Percentiles rank a stretch among this genome's conserved stretches.
These are phyloP conservation scores for Lecanicillium sp. DNA, from an alignment of 2,329 filamentous ascomycete genomes.

Conservation along the genomic window DNA sequence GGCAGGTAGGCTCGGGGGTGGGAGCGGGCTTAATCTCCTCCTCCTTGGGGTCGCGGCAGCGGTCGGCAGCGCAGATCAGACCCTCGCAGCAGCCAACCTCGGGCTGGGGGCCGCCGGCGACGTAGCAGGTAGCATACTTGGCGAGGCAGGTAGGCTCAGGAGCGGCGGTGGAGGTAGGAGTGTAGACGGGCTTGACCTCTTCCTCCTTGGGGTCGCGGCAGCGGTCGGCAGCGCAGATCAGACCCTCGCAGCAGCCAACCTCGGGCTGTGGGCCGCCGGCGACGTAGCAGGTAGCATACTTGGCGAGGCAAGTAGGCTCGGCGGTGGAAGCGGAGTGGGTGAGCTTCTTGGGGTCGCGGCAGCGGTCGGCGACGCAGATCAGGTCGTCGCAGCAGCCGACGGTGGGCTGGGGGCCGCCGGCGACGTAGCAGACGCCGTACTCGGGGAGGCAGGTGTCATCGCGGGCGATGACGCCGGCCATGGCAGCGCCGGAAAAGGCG, in stretches of 20 bases:
- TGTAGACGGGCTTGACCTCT: background rate
- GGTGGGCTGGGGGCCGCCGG: background rate
- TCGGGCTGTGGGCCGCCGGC: background rate
- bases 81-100: slow-evolving; percentile 1
- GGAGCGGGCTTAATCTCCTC: background rate
- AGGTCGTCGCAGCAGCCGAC: background rate
- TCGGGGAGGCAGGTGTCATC: slow-evolving; percentile 1
- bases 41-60: slow-evolving; percentile 1
- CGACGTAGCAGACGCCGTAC: slow-evolving; percentile 7
- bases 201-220: slow-evolving; percentile 1
- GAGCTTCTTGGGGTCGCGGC: background rate
- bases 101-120: background rate
- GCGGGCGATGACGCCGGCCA: background rate
- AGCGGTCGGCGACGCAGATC: slow-evolving; percentile 1
- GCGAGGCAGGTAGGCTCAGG: slow-evolving; percentile 1
- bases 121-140: slow-evolving; percentile 6
- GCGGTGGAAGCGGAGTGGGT: background rate
- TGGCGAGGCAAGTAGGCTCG: slow-evolving; percentile 3
- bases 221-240: slow-evolving; percentile 2
- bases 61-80: slow-evolving; percentile 1
- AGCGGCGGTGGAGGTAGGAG: background rate
- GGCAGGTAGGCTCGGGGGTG: background rate
- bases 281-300: slow-evolving; percentile 3
- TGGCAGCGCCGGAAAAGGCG: slow-evolving; percentile 2
- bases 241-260: background rate